Evolutionary conservation across 768 basidiomycete species (phyloP), one percentile per base, ranked within the genome.

Genomic region (Rhizopogon vulgaris): DNA sequence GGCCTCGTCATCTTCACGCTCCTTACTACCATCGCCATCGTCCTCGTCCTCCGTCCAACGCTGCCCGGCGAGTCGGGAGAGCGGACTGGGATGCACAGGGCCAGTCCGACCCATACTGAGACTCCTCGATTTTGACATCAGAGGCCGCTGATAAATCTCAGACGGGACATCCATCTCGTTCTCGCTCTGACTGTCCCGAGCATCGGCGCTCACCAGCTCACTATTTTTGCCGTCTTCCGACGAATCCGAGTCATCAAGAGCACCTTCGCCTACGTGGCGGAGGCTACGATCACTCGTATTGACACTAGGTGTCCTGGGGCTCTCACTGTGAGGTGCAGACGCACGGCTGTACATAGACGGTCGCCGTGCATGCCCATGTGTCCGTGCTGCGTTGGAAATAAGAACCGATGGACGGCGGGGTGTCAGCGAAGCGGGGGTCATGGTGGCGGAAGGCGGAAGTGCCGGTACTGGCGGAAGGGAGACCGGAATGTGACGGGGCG

Each of bases 211-310:
- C 37, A 34, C 25, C 15, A 54, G 51, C 8, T 58, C 56, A 27
- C 62, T 65, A 27, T 62, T 56, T 38, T 42, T 59, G 12, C 46
- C 56, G 11, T 49, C 54, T 5, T 69, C 76, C 1, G 77, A 78
- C 1, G 86, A 87, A 68, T 89, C 87, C 0, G 86, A 89, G 60
- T 89, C 87, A 52, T 86, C 84, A 3, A 91, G 67, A 1, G 84
- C 85, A 25, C 88, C 87, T 60, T 90, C 89, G 4, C 88, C 88
- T 10, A 84, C 79, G 58, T 88, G 82, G 1, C 79, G 71, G 30
- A 80, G 68, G 53, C 78, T 86, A 49, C 65, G 65, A 48, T 75
- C 71, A 55, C 72, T 73, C 11, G 71, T 70, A 56, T 25, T 30
- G 14, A 41, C 41, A 36, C 60, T 58, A n/a, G 67, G 65, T 3